phyloP scores from a whole-genome alignment of 257 asterid genomes.

The Salvia rosmarinus region DNA sequence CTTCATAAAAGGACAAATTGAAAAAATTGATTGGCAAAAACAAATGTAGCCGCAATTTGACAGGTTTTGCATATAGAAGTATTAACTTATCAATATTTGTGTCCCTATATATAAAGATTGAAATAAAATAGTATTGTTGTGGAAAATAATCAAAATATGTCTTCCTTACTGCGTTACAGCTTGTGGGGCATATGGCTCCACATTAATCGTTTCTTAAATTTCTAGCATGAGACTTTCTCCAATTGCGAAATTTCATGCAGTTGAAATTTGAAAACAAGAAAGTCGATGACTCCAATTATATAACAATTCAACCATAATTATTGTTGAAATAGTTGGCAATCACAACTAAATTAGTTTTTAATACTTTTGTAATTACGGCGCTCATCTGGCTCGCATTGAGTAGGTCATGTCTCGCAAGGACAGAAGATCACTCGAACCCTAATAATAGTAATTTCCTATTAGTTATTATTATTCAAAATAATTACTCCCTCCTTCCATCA shows the following conservation, averaged over 20 bases:
- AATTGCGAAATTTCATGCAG: background rate
- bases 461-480: too few species aligned
- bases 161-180: background rate
- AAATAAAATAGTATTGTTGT: background rate
- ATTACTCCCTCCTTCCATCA: too few species aligned
- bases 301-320: too few species aligned
- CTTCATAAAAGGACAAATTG: too few species aligned
- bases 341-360: too few species aligned
- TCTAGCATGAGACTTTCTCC: constrained; percentile 1
- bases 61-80: background rate
- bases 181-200: background rate
- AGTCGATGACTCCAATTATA: background rate
- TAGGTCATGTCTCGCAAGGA: too few species aligned
- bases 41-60: background rate
- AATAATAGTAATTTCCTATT: too few species aligned
- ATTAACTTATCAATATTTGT: background rate
- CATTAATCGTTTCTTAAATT: background rate
- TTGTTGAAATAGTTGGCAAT: too few species aligned
- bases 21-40: too few species aligned
- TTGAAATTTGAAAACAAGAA: background rate
- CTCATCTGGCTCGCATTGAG: too few species aligned
- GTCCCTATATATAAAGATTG: background rate
- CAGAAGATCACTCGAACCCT: too few species aligned
- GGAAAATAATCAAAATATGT: background rate
- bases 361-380: too few species aligned